A percentile compares a stretch with the other conserved stretches of the same genome.
These are phyloP conservation scores for Boletus tomentosulus DNA, from an alignment of 768 basidiomycete genomes.

Conservation along the genomic window DNA sequence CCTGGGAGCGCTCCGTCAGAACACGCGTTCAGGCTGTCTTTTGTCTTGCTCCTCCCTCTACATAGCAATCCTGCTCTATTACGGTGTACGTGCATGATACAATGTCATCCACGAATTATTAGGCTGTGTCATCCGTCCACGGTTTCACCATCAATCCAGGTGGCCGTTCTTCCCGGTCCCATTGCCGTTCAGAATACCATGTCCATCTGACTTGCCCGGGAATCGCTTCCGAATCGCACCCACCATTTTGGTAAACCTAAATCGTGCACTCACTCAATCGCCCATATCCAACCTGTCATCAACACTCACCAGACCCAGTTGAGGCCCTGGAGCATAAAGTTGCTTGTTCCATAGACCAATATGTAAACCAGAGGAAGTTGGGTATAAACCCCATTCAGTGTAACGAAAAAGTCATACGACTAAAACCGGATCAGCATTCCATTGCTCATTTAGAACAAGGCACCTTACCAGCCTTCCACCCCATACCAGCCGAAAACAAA, in stretches of 20 bases:
- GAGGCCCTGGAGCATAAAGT: conserved; percentile 62
- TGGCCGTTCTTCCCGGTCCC: conserved; percentile 13
- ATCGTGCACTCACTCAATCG: background rate
- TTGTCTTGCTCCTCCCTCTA: conserved; percentile 2
- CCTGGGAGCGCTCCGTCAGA: conserved; percentile 74
- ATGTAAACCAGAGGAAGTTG: conserved; percentile 51
- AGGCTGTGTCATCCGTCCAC: background rate
- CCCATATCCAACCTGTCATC: background rate
- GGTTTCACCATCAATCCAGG: conserved; percentile 7
- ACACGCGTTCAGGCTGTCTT: conserved; percentile 55
- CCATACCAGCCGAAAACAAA: conserved; percentile 65
- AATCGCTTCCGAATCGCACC: conserved; percentile 61
- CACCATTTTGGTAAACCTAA: conserved; percentile 73
- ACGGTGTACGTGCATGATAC: conserved; percentile 12
- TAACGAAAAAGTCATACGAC: conserved; percentile 65
- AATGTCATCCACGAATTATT: background rate
- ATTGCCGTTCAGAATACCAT: conserved; percentile 13
- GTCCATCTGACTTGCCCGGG: conserved; percentile 15
- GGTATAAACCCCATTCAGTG: conserved; percentile 51
- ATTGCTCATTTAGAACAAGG: background rate
- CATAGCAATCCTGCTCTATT: conserved; percentile 15
- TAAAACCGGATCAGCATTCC: conserved; percentile 25
- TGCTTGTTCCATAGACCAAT: conserved; percentile 52
- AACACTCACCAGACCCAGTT: conserved; percentile 77
- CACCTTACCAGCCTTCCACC: conserved; percentile 46